Evolutionary conservation across 1,139 yeast genomes (phyloP), one percentile per base, ranked within the genome.

Genomic region (Schwanniomyces etchellsii): DNA sequence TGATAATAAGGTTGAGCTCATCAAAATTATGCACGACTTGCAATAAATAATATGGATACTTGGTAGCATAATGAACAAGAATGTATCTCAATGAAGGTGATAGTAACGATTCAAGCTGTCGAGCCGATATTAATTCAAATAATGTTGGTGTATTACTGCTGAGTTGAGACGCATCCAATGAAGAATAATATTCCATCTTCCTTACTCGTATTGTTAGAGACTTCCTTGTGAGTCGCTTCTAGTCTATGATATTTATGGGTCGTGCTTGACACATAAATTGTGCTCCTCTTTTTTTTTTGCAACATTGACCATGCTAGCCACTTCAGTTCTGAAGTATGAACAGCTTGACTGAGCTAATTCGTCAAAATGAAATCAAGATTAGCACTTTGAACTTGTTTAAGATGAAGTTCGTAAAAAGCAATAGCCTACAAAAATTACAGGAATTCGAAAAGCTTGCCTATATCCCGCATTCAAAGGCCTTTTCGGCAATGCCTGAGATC

Each of bases 41-140:
- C 15, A 86, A 64, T 18, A 85, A 61, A 42, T 77, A 70, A 29
- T 78, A 70, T 3, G 97, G 97, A 47, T 83, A 78, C 40, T 76
- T 66, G 39, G 80, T 80, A 1, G 96, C 84, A 55, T 84, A 85
- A 49, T 84, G 85, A 3, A 85, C 88, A 16, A 91, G 55, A 6
- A 91, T 70, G 51, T 81, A 89, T 33, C 95, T 60, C 23, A 88
- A 55, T 0, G 96, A 84, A 0, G 96, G 96, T 0, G 94, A 79
- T 23, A 91, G 61, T 32, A 91, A 64, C 4, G 74, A 65, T 38
- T 85, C 88, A 17, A 91, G 68, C 56, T 91, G 95, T 36, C 74
- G 70, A 0, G 95, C 75, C 0, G 96, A 84, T 16, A 86, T 65
- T 33, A 89, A 69, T 60, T 85, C 96, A 50, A 86, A 85, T 10